Percentiles rank a stretch among this genome's conserved stretches.
Evolutionary conservation across 805 yeast species (phyloP).

Genomic region (Isabelozyma gotoi): DNA sequence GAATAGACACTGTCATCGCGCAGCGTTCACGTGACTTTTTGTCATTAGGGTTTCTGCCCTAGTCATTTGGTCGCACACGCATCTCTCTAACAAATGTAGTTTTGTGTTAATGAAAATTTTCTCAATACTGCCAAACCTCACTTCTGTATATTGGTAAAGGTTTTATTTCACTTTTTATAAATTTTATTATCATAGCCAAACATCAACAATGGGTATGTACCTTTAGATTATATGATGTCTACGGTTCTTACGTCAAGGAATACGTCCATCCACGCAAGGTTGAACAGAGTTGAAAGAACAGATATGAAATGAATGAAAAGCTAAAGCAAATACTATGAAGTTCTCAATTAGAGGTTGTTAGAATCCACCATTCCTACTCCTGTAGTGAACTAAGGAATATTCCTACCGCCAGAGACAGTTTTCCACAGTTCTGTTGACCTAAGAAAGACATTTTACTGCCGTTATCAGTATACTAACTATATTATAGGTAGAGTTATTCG

Average conservation of each 20-base stretch:
- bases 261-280: background rate
- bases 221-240: background rate
- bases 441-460: background rate
- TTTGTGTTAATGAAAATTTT: conserved; percentile 8
- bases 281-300: background rate
- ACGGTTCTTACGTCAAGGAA: background rate
- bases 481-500: conserved; percentile 96
- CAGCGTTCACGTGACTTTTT: background rate
- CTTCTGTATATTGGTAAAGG: background rate
- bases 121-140: conserved; percentile 4
- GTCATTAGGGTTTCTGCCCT: conserved; percentile 4
- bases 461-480: background rate
- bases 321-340: too few species aligned
- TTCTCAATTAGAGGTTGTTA: too few species aligned
- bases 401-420: too few species aligned
- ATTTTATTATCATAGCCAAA: conserved; percentile 1
- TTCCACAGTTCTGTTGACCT: too few species aligned
- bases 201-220: conserved; percentile 4
- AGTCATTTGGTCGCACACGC: background rate
- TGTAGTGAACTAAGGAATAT: too few species aligned
- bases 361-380: too few species aligned
- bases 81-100: background rate
- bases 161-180: background rate
- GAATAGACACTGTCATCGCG: background rate
- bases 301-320: background rate